Evolutionary conservation across 768 basidiomycete genomes (phyloP), one percentile per base, ranked within the genome.

Genomic region (Leucocoprinus birnbaumii): DNA sequence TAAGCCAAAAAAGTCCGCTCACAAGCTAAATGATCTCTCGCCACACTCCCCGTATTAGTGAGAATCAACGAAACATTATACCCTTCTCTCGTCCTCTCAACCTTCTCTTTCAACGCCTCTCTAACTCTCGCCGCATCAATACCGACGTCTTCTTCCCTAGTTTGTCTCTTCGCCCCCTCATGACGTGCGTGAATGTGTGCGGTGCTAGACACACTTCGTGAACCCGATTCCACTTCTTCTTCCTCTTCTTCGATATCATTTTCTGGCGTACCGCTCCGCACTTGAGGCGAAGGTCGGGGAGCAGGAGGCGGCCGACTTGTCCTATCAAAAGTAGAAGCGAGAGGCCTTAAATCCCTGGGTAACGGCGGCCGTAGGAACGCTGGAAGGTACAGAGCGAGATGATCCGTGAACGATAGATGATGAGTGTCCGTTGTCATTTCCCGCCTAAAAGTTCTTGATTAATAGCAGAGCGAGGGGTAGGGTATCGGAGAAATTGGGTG

Each of bases 1-100:
- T 82, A 83, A 16, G 81, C 80, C 21, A 83, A 65, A 59, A 77
- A 83, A 5, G 81, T 83, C 48, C 81, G 65, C 58, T 83, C 81
- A 24, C 73, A 76, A 0, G 81, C 80, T 0, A 83, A 65, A 63
- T 83, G 81, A 58, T 83, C 81, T 25, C 81, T 67, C 4, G 81
- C 81, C 2, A 80, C 78, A 55, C 73, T 78, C 25, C 81, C 81
- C 27, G 69, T 71, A 61, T 83, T 82, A 58, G 79, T 73, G 10
- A 82, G 69, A n/a, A 62, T 51, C 26, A 58, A 43, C 16, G 46
- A 25, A 35, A 58, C 55, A 48, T 51, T 55, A 46, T 51, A 55
- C 16, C 53, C 53, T 37, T 54, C 45, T n/a, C 42, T 48, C 13
- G 61, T 56, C 18, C 52, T 53, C 11, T 24, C n/a, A 10, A 11